phyloP scores from a whole-genome alignment of 768 basidiomycete genomes.

The Tylopilus felleus region DNA sequence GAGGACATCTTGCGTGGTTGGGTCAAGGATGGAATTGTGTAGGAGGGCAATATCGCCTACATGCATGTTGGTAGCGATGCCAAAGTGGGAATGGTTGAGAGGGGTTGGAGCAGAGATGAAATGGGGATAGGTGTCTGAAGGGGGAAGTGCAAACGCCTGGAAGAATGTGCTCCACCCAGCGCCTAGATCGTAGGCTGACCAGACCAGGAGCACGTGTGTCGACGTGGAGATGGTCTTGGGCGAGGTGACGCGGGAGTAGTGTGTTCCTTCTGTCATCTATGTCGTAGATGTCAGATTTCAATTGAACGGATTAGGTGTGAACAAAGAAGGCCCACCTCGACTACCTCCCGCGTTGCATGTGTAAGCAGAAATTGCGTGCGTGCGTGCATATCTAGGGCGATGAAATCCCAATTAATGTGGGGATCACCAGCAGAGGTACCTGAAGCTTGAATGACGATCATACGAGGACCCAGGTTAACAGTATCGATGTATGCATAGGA shows the following conservation, averaged over 20 bases:
- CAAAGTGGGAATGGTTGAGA: slow-evolving; percentile 12
- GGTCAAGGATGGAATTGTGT: slow-evolving; percentile 8
- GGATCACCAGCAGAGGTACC: too few relatives aligned
- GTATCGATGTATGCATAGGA: too few relatives aligned
- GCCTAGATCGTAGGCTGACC: neutral
- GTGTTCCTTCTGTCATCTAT: slow-evolving; percentile 4
- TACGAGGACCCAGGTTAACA: too few relatives aligned
- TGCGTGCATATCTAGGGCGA: too few relatives aligned
- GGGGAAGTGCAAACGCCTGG: slow-evolving; percentile 14
- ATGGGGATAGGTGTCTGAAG: neutral
- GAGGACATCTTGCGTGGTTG: slow-evolving; percentile 8
- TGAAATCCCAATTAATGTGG: too few relatives aligned
- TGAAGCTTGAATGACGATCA: too few relatives aligned
- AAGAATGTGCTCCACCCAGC: slow-evolving; percentile 8
- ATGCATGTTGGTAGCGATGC: neutral
- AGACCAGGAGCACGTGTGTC: slow-evolving; percentile 17
- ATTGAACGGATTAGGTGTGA: too few relatives aligned
- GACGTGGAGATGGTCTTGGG: slow-evolving; percentile 20
- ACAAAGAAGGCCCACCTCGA: too few relatives aligned
- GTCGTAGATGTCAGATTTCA: neutral
- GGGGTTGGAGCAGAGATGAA: neutral
- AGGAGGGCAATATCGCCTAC: slow-evolving; percentile 3
- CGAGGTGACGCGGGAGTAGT: too few relatives aligned
- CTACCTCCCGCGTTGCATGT: too few relatives aligned
- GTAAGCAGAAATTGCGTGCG: too few relatives aligned